phyloP scores from a whole-genome alignment of 768 basidiomycete genomes.

The Termitomyces sp. region DNA sequence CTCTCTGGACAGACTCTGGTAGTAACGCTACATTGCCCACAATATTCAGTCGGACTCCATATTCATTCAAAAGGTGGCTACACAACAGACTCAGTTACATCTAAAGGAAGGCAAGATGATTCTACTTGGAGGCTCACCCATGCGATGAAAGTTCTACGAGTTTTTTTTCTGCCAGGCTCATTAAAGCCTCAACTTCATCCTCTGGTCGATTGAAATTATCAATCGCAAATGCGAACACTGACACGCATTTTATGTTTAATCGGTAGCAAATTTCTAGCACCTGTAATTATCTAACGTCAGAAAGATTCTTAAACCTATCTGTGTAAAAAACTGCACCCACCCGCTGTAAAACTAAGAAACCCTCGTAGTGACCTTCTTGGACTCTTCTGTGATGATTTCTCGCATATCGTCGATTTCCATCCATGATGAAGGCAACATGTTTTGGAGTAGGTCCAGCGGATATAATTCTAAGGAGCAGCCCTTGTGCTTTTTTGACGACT shows the following conservation, averaged over 20 bases:
- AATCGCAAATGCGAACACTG: conserved; percentile 96
- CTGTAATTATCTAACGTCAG: conserved; percentile 35
- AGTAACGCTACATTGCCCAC: conserved; percentile 75
- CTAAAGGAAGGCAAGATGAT: not conserved
- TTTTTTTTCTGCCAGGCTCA: conserved; percentile 75
- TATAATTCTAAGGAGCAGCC: conserved; percentile 37
- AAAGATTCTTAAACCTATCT: not conserved
- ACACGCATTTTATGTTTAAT: conserved; percentile 78
- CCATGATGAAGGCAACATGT: conserved; percentile 96
- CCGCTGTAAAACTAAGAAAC: conserved; percentile 73
- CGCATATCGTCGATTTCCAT: conserved; percentile 92
- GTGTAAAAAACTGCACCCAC: conserved; percentile 40
- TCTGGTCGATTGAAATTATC: conserved; percentile 91
- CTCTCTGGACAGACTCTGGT: conserved; percentile 67
- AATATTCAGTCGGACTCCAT: conserved; percentile 82
- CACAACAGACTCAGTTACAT: not conserved
- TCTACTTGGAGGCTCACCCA: conserved; percentile 50
- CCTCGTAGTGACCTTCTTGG: conserved; percentile 77
- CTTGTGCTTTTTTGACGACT: conserved; percentile 7
- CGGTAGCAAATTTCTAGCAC: conserved; percentile 80
- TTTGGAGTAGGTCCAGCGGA: conserved; percentile 79
- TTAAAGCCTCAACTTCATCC: conserved; percentile 83
- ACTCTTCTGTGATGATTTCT: conserved; percentile 60
- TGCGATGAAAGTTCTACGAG: conserved; percentile 73
- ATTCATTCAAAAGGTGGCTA: conserved; percentile 74